These are phyloP conservation scores for Leptographium wingfieldii DNA, from an alignment of 2,329 filamentous ascomycete species.

Conservation along the genomic window DNA sequence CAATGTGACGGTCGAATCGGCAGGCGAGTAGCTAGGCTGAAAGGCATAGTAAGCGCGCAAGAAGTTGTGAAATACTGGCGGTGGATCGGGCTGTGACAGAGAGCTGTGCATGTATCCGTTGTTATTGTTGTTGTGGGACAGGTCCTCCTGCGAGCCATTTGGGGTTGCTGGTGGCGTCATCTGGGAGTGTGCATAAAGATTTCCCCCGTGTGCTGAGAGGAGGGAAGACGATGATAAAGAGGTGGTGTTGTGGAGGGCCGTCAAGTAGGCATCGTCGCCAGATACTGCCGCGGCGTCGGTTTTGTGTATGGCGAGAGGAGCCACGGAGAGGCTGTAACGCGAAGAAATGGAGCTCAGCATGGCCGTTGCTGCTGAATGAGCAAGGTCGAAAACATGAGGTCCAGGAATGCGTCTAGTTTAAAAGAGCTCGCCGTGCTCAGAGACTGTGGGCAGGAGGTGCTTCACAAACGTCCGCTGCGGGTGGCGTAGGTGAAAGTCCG, in stretches of 20 bases:
- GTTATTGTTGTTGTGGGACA: constrained; percentile 20
- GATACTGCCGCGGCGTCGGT: constrained; percentile 17
- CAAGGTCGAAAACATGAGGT: constrained; percentile 9
- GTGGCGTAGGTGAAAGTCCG: neutral
- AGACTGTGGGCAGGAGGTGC: neutral
- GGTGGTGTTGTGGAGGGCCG: constrained; percentile 50
- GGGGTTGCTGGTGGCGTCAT: constrained; percentile 71
- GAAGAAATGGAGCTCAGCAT: constrained; percentile 34
- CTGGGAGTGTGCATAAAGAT: constrained; percentile 39
- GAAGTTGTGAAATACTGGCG: constrained; percentile 81
- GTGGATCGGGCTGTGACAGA: constrained; percentile 23
- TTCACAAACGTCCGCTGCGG: neutral
- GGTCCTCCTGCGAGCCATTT: constrained; percentile 51
- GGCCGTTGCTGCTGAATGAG: constrained; percentile 25
- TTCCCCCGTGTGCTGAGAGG: constrained; percentile 16
- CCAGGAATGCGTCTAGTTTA: neutral
- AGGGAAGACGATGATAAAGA: constrained; percentile 59
- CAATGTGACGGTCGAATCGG: constrained; percentile 78
- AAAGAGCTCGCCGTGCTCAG: neutral
- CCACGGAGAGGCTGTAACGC: constrained; percentile 48
- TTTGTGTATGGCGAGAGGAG: constrained; percentile 43
- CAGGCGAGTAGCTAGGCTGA: constrained; percentile 61
- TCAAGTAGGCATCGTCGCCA: constrained; percentile 19
- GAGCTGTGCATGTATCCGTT: neutral
- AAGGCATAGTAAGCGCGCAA: constrained; percentile 90